Percentiles rank a stretch among this genome's conserved stretches.
These are phyloP conservation scores for Debaryomycetaceae sp. DNA, from an alignment of 1,139 yeast genomes.

Conservation along the genomic window DNA sequence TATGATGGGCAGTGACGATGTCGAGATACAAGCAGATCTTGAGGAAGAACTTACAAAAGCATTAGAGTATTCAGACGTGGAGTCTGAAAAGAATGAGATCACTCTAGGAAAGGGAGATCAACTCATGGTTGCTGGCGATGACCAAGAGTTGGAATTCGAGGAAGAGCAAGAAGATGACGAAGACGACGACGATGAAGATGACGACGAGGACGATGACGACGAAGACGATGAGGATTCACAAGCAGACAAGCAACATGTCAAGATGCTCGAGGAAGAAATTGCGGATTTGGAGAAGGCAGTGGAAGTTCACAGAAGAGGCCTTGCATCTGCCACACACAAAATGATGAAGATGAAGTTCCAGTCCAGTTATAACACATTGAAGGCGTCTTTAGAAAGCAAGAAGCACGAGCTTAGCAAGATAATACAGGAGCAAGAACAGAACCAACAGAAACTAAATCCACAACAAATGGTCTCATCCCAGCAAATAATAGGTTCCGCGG, in stretches of 20 bases:
- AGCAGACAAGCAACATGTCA: conserved; percentile 60
- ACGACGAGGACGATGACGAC: conserved; percentile 23
- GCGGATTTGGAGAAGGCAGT: conserved; percentile 79
- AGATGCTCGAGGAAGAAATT: conserved; percentile 80
- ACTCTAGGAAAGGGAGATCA: not conserved
- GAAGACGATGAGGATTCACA: conserved; percentile 28
- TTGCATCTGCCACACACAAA: conserved; percentile 77
- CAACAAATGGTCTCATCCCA: conserved; percentile 14
- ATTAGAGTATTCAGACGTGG: conserved; percentile 19
- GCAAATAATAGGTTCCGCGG: conserved; percentile 13
- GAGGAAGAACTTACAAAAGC: conserved; percentile 44
- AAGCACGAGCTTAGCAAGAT: conserved; percentile 57
- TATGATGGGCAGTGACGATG: conserved; percentile 18
- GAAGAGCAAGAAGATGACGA: conserved; percentile 29
- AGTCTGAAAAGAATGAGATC: not conserved
- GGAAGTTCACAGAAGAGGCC: conserved; percentile 68
- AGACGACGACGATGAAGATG: conserved; percentile 27
- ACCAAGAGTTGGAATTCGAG: conserved; percentile 11
- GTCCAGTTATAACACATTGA: conserved; percentile 75
- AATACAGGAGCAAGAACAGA: conserved; percentile 23
- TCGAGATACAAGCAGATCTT: conserved; percentile 28
- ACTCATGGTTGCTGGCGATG: conserved; percentile 10
- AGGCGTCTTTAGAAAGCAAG: conserved; percentile 80
- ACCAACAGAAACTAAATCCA: conserved; percentile 16
- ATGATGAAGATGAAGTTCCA: conserved; percentile 85